Evolutionary conservation across 371 early-diverging fungal species (phyloP).

Genomic region (Rhizopus microsporus): DNA sequence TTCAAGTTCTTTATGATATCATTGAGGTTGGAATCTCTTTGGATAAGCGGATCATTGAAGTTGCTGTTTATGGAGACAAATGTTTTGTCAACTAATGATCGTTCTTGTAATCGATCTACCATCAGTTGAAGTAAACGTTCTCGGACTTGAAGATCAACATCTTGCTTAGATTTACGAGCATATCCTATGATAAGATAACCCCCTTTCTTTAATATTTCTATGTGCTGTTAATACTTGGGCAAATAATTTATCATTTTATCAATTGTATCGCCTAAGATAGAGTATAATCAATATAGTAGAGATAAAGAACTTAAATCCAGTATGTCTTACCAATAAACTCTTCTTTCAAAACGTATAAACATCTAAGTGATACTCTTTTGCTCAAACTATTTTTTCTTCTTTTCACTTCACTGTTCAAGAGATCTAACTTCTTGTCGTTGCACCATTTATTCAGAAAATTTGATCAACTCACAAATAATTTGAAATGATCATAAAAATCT

Average conservation of each 20-base stretch:
- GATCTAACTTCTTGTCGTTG: constrained; percentile 4
- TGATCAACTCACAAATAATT: too few relatives aligned
- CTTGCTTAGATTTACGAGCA: constrained; percentile 16
- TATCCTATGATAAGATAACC: constrained; percentile 12
- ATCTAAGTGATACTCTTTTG: background rate
- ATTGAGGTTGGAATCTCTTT: constrained; percentile 7
- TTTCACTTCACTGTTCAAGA: constrained; percentile 4
- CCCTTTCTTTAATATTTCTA: constrained; percentile 11
- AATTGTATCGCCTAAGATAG: constrained; percentile 4
- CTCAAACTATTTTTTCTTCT: constrained; percentile 7
- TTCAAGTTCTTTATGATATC: constrained; percentile 8
- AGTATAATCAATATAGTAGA: constrained; percentile 9
- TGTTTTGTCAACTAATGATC: constrained; percentile 14
- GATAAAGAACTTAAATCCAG: constrained; percentile 6
- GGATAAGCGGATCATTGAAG: constrained; percentile 5
- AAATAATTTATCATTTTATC: constrained; percentile 6
- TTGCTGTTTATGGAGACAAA: constrained; percentile 1
- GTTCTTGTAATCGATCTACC: constrained; percentile 12
- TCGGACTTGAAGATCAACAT: constrained; percentile 7
- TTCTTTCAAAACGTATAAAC: constrained; percentile 7
- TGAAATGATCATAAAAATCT: too few relatives aligned
- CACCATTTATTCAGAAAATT: constrained; percentile 18
- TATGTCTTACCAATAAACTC: constrained; percentile 12
- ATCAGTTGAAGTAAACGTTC: constrained; percentile 15
- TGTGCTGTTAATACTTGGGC: constrained; percentile 3